Evolutionary conservation across 2,329 filamentous ascomycete genomes (phyloP), one percentile per base, ranked within the genome.

Genomic region (Fusarium sp.): DNA sequence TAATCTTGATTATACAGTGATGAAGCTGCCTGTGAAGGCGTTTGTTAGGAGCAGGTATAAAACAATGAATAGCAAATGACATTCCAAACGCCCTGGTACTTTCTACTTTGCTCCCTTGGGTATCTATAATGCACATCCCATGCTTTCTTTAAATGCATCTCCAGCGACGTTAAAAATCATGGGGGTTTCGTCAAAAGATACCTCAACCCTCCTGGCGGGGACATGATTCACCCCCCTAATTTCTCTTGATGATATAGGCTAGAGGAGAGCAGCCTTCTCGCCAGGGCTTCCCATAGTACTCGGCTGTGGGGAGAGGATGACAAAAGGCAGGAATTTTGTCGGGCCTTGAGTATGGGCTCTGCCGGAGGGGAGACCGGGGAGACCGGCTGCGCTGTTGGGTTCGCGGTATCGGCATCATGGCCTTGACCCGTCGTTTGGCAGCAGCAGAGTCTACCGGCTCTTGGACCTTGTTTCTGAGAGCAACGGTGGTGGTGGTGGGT

Each of bases 331-430:
- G 24, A 5, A 31, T 39, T 9, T 32, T n/a, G 5, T 43, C 25
- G 9, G 47, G 28, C 25, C 36, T 50, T 22, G 28, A 50, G 47
- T 50, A 50, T 7, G 36, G 36, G 47, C 29, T 42, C 7, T 50
- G 15, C 15, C 13, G 25, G 26, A 31, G 13, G 25, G 28, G 22
- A 15, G 11, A 12, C 11, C 35, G 13, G 25, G 28, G 22, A 15
- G 11, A 12, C 11, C 35, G 35, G 15, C 19, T 24, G 5, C 8
- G 15, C 12, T 24, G 24, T 25, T 15, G 29, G 7, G 9, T 15
- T 11, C 1, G 25, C 26, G 40, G n/a, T 7, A 42, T 5, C 26
- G 40, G n/a, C 13, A 42, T 5, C 12, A 19, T 28, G 13, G 3
- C 40, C 10, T 7, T 29, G 19, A 19, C 19, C 40, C 25, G n/a